A percentile compares a stretch with the other conserved stretches of the same genome.
phyloP scores from a whole-genome alignment of 495 filamentous ascomycete genomes.

The Annulohypoxylon stygium region DNA sequence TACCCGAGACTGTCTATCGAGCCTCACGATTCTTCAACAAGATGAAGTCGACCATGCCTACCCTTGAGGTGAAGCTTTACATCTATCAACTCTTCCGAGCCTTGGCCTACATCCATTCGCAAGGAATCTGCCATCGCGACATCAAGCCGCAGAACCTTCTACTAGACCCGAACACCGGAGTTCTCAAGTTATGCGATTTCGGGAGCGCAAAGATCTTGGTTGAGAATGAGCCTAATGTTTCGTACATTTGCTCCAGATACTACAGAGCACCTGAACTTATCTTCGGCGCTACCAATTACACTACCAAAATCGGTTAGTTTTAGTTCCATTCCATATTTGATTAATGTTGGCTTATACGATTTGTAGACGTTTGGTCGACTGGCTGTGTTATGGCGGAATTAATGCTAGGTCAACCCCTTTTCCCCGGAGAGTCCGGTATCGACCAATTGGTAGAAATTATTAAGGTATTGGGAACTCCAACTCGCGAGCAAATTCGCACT shows the following conservation, averaged over 20 bases:
- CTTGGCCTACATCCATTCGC: constrained; percentile 98
- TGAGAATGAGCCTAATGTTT: constrained; percentile 99
- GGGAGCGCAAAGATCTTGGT: constrained; percentile 99
- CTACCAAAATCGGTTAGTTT: constrained; percentile 95
- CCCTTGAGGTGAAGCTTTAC: constrained; percentile 98
- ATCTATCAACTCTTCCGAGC: constrained; percentile 99
- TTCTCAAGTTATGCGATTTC: constrained; percentile 98
- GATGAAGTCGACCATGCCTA: constrained; percentile 99
- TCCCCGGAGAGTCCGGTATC: constrained; percentile 99
- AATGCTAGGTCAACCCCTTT: constrained; percentile 98
- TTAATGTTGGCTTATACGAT: constrained; percentile 27
- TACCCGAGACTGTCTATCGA: constrained; percentile 97
- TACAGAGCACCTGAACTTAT: constrained; percentile 98
- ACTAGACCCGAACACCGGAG: constrained; percentile 87
- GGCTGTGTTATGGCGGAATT: constrained; percentile 99
- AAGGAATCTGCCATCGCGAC: constrained; percentile 98
- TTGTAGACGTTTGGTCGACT: constrained; percentile 97
- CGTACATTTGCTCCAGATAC: constrained; percentile 99
- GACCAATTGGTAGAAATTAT: constrained; percentile 99
- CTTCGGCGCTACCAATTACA: constrained; percentile 99
- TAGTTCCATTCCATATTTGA: constrained; percentile 1
- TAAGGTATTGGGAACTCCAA: constrained; percentile 97
- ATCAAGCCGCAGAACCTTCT: constrained; percentile 99
- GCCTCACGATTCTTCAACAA: constrained; percentile 99
- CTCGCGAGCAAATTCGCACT: constrained; percentile 97